Conservation (phyloP, 2,329 filamentous ascomycete genomes). For the Beauveria bassiana region DNA sequence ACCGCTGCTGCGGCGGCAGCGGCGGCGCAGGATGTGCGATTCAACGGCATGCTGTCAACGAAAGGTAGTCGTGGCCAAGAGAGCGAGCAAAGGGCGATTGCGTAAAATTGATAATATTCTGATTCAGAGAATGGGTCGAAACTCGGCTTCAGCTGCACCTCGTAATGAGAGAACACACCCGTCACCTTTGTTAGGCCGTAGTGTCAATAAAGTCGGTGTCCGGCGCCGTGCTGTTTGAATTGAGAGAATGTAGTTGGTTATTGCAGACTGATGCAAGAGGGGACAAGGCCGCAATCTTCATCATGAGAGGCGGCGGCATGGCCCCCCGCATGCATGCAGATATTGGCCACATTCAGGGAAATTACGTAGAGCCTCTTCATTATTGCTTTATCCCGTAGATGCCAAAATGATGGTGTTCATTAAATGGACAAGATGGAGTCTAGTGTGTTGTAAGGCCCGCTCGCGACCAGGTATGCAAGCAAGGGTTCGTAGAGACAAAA, state of each 20-base stretch:
- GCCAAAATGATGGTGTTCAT: background rate
- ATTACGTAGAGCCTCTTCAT: background rate
- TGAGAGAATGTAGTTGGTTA: too few relatives aligned
- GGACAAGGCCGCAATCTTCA: too few relatives aligned
- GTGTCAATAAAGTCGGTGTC: background rate
- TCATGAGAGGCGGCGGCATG: background rate
- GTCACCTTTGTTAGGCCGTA: background rate
- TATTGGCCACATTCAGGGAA: background rate
- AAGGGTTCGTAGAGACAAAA: background rate
- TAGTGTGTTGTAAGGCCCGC: constrained; percentile 1
- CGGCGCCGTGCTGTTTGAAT: background rate
- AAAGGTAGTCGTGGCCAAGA: too few relatives aligned
- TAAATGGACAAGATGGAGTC: background rate
- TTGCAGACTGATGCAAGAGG: too few relatives aligned
- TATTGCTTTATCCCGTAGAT: constrained; percentile 6
- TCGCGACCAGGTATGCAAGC: background rate
- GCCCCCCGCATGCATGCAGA: constrained; percentile 4
- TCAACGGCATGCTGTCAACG: background rate
- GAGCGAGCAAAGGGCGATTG: background rate
- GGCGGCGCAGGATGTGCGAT: background rate
- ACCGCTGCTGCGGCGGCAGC: constrained; percentile 4
- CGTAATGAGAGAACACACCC: constrained; percentile 9
- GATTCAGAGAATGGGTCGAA: background rate
- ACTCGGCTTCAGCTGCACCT: background rate
- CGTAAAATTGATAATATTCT: background rate